Base-by-base conservation (phyloP, 23 red algal species). In the Chondrus crispus region DNA sequence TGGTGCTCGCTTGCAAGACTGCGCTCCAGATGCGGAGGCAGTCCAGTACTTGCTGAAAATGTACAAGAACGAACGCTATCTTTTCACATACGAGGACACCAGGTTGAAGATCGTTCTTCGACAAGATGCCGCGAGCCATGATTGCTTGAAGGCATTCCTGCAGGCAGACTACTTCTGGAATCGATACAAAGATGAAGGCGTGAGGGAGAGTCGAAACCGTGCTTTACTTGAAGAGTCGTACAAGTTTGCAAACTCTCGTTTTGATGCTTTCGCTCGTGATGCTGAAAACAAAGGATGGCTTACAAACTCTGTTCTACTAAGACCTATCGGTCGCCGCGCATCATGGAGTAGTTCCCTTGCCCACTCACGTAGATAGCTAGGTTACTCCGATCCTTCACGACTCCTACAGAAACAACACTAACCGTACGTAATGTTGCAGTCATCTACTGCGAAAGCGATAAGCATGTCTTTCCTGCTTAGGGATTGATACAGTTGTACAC, bases 121-220 rank as follows among this genome's bases (percentile, higher is more conserved):
- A 4, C 82, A 95, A 30, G 95, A 98, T 66, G 95, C 95, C 28
- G 85, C 76, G 42, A 93, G 91, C 58, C 91, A 91, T 35, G 95
- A 98, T 58, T 82, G 79, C 26, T 68, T 98, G 43, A 98, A 98
- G 46, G 95, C 95, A 11, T 98, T 94, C 82, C 82, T 94, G 46
- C 95, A 98, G 41, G 90, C 95, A n/a, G 89, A 91, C 74, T 92
- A 82, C 37, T 98, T 98, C 94, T 98, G 95, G 95, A 85, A 91
- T 35, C 88, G 80, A 19, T 98, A 98, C 88, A 95, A 70, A 51
- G 29, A 81, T 48, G 62, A 60, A 20, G 95, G 95, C 28, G 66
- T 85, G 47, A 81, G 90, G 46, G 85, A 89, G 29, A 76, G 71
- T 72, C 90, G 90, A 3, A 93, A 98, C 80, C 90, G 95, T 13